A percentile compares a stretch with the other conserved stretches of the same genome.
Conservation (phyloP, 129 eudicot genomes). For the Flaveria bidentis region DNA sequence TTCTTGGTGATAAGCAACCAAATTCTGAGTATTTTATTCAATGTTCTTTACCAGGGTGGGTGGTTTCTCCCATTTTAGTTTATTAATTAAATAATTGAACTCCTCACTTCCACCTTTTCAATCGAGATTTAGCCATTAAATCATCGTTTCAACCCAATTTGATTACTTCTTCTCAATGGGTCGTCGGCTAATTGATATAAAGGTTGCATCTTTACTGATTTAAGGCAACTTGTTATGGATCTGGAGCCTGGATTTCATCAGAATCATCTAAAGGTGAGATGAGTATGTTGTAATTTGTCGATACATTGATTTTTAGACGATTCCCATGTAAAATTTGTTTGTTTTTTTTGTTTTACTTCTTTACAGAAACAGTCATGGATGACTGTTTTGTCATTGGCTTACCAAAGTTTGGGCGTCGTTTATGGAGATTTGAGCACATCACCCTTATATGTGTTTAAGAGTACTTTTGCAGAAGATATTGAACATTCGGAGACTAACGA, state of each 20-base stretch:
- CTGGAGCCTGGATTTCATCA: constrained; percentile 62
- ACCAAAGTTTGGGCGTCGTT: constrained; percentile 83
- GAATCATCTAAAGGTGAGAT: constrained; percentile 50
- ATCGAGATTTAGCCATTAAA: too few species aligned
- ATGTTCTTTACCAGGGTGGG: constrained; percentile 42
- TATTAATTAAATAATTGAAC: constrained; percentile 3
- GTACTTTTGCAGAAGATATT: constrained; percentile 21
- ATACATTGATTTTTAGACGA: constrained; percentile 1
- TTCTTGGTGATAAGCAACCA: too few species aligned
- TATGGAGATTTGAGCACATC: constrained; percentile 82
- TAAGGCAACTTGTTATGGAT: constrained; percentile 64
- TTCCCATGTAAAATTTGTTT: constrained; percentile 17
- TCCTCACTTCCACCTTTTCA: constrained; percentile 17
- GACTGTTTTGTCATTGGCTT: constrained; percentile 68
- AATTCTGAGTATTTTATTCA: too few species aligned
- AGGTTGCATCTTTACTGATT: constrained; percentile 37
- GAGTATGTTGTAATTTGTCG: not conserved
- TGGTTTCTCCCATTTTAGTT: not conserved
- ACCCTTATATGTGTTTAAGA: constrained; percentile 15
- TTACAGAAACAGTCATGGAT: constrained; percentile 71
- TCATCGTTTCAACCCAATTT: constrained; percentile 7
- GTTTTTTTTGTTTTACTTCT: constrained; percentile 18
- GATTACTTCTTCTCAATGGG: constrained; percentile 33
- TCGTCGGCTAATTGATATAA: constrained; percentile 26
- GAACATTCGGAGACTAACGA: constrained; percentile 6